Evolutionary conservation across 306 rosid species (phyloP), one percentile per base, ranked within the genome.

Genomic region (Lathyrus tuberosus): DNA sequence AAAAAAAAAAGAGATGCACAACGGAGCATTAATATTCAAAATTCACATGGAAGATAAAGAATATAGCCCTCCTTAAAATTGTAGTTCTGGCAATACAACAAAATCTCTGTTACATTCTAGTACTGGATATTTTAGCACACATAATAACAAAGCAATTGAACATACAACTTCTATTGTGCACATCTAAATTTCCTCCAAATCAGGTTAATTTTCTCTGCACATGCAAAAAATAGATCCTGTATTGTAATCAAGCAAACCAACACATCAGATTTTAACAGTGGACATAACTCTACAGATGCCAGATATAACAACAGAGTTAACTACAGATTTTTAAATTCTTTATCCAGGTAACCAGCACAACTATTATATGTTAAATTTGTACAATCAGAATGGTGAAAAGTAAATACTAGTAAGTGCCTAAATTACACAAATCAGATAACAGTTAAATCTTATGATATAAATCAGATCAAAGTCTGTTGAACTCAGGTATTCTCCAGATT

Each of bases 1-100:
- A 76, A 52, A 70, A 62, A 58, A 70, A 57, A 70, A 1, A 20
- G 22, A 70, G 60, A 65, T 76, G 48, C 8, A 26, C 6, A 44
- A 52, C 14, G 17, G 38, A 56, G 58, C 35, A 67, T 42, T 46
- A 67, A 15, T 56, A 84, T 28, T 33, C 26, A 30, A 59, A 40
- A 66, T 38, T 46, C 8, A 41, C 16, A 73, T 37, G 46, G 8
- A 22, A 53, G 43, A 59, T 18, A 30, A 48, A 60, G 13, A 73
- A 54, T 20, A 11, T 17, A 30, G 17, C 10, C 41, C 10, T 53
- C 63, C 46, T 44, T n/a, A n/a, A 62, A 46, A 35, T 5, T 14
- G 64, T 47, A 5, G 8, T 38, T 49, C 30, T 57, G 33, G 38
- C 62, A 10, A 28, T 15, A 26, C 14, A 43, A 14, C 16, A 12